Base-by-base conservation (phyloP, 192 early-diverging fungal genomes). In the Podila verticillata region DNA sequence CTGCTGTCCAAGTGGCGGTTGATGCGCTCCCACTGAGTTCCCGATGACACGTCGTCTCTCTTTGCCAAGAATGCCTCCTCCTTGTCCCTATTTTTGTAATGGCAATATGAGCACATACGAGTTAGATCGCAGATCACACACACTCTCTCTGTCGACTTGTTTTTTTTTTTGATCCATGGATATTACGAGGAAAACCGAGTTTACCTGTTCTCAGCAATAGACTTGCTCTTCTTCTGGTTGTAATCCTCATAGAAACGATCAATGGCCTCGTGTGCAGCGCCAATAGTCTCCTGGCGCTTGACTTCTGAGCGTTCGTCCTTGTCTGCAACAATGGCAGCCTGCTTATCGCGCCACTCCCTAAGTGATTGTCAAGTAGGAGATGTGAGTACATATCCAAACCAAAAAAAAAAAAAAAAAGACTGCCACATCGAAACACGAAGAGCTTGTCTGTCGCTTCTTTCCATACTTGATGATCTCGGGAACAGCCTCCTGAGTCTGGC, bases 221-320 rank as follows among this genome's bases (percentile, higher is more conserved):
- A 84, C 48, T 85, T 86, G 39, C 90, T 87, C 67, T 89, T 91
- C 82, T 88, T 92, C 72, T 90, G 89, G 57, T 95, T 95, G 54
- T 95, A 95, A 63, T 93, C 93, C 57, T 91, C 91, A 70, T 95
- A 95, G 75, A 93, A 95, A 68, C 86, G 85, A 72, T 95, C 93
- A 70, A 95, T 89, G 22, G 87, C 85, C 44, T 88, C 86, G 48
- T 85, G 84, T 22, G 93, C 93, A 64, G 86, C 82, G 15, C 84
- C 66, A 7, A 93, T 83, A 2, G 89, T 89, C 63, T 89, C 88
- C 61, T 84, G 84, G 57, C 90, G 89, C 58, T 85, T 88, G 0
- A 61, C 63, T 48, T 85, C 74, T 15, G 89, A 84, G 22, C 59
- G 68, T 29, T 81, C 82, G 74, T 95, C 93, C 61, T 92, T 90